phyloP scores from a whole-genome alignment of 129 eudicot genomes.

The Centaurea solstitialis region DNA sequence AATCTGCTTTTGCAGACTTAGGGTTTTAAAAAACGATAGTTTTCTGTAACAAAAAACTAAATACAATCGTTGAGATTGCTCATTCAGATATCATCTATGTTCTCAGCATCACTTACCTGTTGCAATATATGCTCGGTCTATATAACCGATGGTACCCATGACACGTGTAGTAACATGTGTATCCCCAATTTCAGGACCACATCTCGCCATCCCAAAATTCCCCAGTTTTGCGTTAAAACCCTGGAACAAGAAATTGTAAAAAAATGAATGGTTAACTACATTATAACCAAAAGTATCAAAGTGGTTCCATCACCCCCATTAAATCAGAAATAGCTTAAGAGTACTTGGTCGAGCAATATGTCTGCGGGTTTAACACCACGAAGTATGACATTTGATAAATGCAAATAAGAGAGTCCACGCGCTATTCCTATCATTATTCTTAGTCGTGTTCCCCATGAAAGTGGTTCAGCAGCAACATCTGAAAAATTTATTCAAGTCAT shows the following conservation, averaged over 20 bases:
- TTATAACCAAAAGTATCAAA: background rate
- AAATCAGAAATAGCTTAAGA: background rate
- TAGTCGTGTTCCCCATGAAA: constrained; percentile 32
- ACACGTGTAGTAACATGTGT: constrained; percentile 26
- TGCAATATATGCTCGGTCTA: background rate
- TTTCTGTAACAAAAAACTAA: too few species aligned
- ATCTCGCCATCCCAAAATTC: constrained; percentile 22
- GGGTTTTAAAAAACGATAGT: too few species aligned
- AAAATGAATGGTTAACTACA: background rate
- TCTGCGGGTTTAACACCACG: constrained; percentile 17
- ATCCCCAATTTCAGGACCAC: background rate
- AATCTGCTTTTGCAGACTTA: too few species aligned
- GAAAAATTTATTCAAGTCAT: background rate
- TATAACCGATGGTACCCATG: constrained; percentile 28
- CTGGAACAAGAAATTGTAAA: constrained; percentile 15
- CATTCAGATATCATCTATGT: background rate
- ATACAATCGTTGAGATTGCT: background rate
- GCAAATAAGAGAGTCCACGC: constrained; percentile 32
- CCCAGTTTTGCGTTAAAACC: constrained; percentile 35
- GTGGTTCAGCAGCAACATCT: constrained; percentile 21
- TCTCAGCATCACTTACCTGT: constrained; percentile 18
- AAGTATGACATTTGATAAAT: constrained; percentile 13
- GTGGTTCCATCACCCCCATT: constrained; percentile 12
- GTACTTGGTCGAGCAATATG: constrained; percentile 32
- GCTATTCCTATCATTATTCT: constrained; percentile 25